Base-by-base conservation (phyloP, 2,329 filamentous ascomycete species). In the Myriangium duriaei region DNA sequence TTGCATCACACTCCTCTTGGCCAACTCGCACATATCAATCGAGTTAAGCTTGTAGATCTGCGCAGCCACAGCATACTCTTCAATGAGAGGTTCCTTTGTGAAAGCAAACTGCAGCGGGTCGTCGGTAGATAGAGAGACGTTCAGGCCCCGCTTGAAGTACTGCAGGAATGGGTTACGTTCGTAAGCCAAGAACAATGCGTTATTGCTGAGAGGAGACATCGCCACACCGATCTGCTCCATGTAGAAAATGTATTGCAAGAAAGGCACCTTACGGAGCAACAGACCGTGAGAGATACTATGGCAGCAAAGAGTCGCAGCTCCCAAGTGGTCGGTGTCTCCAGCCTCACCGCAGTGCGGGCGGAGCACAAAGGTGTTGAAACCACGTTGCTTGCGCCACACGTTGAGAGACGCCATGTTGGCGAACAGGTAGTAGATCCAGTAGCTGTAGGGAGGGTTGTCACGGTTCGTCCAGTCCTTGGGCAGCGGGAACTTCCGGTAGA, bases 161-260 rank as follows among this genome's bases (percentile, higher is more conserved):
- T 82, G 83, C 49, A 93, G 71, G 62, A 94, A 98, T 0, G 91
- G 91, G 50, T 98, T 98, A 42, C 92, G 78, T 59, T 98, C 91
- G 54, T 98, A 96, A 1, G 88, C 86, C 37, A 98, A 65, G 63
- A 98, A 98, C 19, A 98, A 64, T 0, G 91, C 91, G 51, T 98
- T 98, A 65, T 98, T 98, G 59, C 86, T 94, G 32, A 98, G 70
- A 2, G 91, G 91, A n/a, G 88, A 96, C 91, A 98, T 98, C 44
- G 91, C 91, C 45, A 98, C 91, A 41, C 91, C 91, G 45, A 98
- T 95, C 55, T 96, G 88, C 54, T 98, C 87, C 13, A 98, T 74
- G 52, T 98, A 98, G 64, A 94, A 98, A 35, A 96, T 76, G 59
- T 98, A 98, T 59, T 98, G 91, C 39, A 98, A 64, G 43, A 98